Percentiles rank a stretch among this genome's conserved stretches.
These are phyloP conservation scores for Elaeis guineensis DNA, from an alignment of 176 grass and related monocot species.

Conservation along the genomic window DNA sequence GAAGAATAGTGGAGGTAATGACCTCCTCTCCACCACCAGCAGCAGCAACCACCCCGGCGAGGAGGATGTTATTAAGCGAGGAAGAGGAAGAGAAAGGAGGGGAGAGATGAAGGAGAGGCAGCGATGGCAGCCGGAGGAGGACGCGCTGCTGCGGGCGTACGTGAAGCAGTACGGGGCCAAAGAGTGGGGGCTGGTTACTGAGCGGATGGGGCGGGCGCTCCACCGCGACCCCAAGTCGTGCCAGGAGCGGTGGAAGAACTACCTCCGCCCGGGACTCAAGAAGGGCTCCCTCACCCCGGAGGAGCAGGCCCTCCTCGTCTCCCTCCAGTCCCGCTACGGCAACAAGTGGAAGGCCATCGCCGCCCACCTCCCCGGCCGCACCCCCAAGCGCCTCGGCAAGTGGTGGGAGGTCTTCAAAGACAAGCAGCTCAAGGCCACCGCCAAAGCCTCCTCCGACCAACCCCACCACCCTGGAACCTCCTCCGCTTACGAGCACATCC, in stretches of 20 bases:
- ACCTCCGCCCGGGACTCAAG: conserved; percentile 12
- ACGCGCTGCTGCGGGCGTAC: conserved; percentile 19
- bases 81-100: not conserved
- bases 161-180: conserved; percentile 14
- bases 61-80: no score
- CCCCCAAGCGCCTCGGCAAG: conserved; percentile 20
- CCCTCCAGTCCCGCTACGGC: conserved; percentile 18
- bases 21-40: no score
- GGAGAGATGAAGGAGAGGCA: conserved; percentile 17
- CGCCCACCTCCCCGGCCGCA: conserved; percentile 20
- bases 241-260: conserved; percentile 19
- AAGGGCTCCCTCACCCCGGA: conserved; percentile 19
- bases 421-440: conserved; percentile 14
- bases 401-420: conserved; percentile 24
- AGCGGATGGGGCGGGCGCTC: conserved; percentile 17
- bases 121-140: conserved; percentile 23
- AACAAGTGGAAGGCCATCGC: conserved; percentile 26
- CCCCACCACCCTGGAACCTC: no score
- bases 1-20: no score
- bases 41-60: no score
- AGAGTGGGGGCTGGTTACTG: conserved; percentile 17
- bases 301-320: conserved; percentile 19
- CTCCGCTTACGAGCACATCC: conserved; percentile 19
- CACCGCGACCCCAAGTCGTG: conserved; percentile 20
- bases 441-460: no score